Conservation (phyloP, 768 basidiomycete species). For the Pleurotus sapidus region DNA sequence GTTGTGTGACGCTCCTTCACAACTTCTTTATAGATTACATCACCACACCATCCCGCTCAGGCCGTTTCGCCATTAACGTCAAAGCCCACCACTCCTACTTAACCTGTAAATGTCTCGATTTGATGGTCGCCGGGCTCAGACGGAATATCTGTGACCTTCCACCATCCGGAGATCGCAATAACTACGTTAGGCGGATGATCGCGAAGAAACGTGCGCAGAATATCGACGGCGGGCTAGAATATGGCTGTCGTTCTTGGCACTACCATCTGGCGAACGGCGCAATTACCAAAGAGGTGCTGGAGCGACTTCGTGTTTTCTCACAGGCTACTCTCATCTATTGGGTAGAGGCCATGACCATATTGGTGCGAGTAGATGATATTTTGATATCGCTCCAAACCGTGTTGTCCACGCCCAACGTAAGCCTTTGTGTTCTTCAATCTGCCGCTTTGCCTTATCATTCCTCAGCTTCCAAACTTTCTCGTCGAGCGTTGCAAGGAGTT, state of each 20-base stretch:
- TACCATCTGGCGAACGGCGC: slow-evolving; percentile 9
- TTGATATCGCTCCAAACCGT: not conserved
- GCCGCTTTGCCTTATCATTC: not conserved
- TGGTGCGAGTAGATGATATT: not conserved
- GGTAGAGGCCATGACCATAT: slow-evolving; percentile 9
- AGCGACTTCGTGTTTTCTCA: not conserved
- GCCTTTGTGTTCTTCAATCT: not conserved
- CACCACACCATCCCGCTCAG: not conserved
- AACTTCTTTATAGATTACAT: not conserved
- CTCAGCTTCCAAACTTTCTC: not conserved
- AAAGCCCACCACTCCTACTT: slow-evolving; percentile 7
- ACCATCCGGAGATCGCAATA: not conserved
- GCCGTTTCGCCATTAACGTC: not conserved
- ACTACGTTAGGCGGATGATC: not conserved
- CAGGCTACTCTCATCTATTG: slow-evolving; percentile 6
- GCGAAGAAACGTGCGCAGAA: not conserved
- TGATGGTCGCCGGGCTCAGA: slow-evolving; percentile 7
- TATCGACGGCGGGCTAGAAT: slow-evolving; percentile 8
- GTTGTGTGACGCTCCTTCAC: not conserved
- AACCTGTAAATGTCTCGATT: slow-evolving; percentile 1
- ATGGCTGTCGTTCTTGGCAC: slow-evolving; percentile 14
- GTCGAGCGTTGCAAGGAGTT: not conserved
- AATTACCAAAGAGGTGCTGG: not conserved
- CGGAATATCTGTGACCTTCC: slow-evolving; percentile 9
- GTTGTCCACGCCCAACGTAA: not conserved